Evolutionary conservation across 441 rosid species (phyloP).

Genomic region (Hura crepitans): DNA sequence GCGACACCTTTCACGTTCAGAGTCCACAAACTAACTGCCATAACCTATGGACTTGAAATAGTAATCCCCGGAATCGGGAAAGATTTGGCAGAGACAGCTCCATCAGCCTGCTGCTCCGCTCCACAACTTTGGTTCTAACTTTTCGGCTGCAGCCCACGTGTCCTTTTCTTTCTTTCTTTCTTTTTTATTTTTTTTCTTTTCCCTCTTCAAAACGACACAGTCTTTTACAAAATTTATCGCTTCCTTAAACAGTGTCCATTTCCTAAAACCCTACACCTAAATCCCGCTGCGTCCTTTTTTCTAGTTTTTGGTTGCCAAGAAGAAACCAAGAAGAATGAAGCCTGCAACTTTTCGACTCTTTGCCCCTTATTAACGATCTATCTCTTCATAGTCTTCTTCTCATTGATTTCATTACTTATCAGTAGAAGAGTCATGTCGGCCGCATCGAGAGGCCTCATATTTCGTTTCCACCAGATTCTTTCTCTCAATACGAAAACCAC

Average conservation of each 20-base stretch:
- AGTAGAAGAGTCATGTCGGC: slow-evolving; percentile 44
- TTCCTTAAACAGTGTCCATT: too few species aligned
- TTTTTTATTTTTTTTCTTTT: not conserved
- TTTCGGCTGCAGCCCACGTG: not conserved
- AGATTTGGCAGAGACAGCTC: slow-evolving; percentile 6
- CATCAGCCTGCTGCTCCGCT: not conserved
- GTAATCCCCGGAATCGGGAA: not conserved
- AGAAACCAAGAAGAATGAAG: too few species aligned
- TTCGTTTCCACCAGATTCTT: slow-evolving; percentile 47
- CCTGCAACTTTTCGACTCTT: not conserved
- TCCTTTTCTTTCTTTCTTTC: not conserved
- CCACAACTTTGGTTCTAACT: not conserved
- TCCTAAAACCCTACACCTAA: slow-evolving; percentile 12
- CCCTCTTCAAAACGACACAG: not conserved
- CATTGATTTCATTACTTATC: not conserved
- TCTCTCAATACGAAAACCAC: slow-evolving; percentile 21
- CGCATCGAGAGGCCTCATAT: slow-evolving; percentile 64
- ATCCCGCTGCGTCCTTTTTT: not conserved
- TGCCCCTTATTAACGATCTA: not conserved
- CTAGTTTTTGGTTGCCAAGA: too few species aligned
- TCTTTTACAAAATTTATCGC: too few species aligned
- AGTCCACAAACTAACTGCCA: not conserved
- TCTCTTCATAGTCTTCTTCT: not conserved
- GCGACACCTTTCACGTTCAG: not conserved
- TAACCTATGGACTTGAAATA: not conserved